Percentiles rank a stretch among this genome's conserved stretches.
Conservation (phyloP, 2,329 filamentous ascomycete genomes). For the Pseudogymnoascus pannorum region DNA sequence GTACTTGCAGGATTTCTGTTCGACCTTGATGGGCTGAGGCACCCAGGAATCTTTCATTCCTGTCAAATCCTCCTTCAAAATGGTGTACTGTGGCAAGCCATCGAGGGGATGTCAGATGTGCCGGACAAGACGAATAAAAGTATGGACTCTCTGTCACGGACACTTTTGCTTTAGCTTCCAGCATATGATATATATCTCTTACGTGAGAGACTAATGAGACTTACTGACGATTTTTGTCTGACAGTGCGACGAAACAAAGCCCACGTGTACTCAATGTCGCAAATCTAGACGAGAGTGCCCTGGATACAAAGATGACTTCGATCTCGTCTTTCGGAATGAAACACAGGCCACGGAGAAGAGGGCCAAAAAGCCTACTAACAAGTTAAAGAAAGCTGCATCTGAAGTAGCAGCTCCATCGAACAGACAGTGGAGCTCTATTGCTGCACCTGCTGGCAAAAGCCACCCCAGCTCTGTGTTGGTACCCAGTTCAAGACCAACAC, state of each 20-base stretch:
- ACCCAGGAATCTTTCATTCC: neutral
- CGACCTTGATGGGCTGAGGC: neutral
- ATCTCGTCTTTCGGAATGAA: slow-evolving; percentile 66
- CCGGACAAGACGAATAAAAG: slow-evolving; percentile 65
- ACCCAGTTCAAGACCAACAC: slow-evolving; percentile 11
- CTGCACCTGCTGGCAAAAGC: neutral
- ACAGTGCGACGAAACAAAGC: slow-evolving; percentile 61
- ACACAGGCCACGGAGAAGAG: slow-evolving; percentile 60
- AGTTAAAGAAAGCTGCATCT: neutral
- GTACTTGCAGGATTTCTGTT: neutral
- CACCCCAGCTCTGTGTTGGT: slow-evolving; percentile 10
- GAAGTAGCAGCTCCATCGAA: slow-evolving; percentile 4
- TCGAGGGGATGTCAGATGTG: slow-evolving; percentile 68
- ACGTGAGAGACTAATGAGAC: neutral
- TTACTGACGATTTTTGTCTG: neutral
- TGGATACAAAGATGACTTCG: slow-evolving; percentile 64
- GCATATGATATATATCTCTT: neutral
- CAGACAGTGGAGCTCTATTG: neutral
- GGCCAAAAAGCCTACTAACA: slow-evolving; percentile 30
- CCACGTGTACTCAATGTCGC: slow-evolving; percentile 56
- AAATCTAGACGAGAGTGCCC: slow-evolving; percentile 58
- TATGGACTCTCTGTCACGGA: slow-evolving; percentile 29
- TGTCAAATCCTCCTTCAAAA: slow-evolving; percentile 28
- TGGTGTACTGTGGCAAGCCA: slow-evolving; percentile 61
- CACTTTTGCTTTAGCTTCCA: neutral